These are phyloP conservation scores for Fusarium newnesense DNA, from an alignment of 2,329 filamentous ascomycete genomes.

Conservation along the genomic window DNA sequence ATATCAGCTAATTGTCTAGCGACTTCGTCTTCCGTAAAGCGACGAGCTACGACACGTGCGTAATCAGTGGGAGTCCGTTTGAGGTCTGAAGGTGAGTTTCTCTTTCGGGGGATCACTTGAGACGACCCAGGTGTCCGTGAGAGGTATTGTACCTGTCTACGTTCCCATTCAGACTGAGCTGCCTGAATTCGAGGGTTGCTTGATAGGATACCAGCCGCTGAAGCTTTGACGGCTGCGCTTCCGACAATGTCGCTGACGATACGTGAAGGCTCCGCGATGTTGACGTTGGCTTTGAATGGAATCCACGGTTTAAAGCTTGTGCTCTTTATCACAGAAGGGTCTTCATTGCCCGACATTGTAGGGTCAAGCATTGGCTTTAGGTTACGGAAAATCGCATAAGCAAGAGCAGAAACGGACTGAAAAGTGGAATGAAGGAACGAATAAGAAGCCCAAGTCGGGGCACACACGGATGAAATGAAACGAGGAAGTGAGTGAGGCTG, in stretches of 20 bases:
- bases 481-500: slow-evolving; percentile 4
- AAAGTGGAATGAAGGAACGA: background rate
- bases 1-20: slow-evolving; percentile 17
- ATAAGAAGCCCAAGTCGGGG: background rate
- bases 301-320: slow-evolving; percentile 33
- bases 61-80: slow-evolving; percentile 17
- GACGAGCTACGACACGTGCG: slow-evolving; percentile 7
- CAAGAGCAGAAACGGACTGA: background rate
- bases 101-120: slow-evolving; percentile 14
- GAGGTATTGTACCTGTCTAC: slow-evolving; percentile 9
- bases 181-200: slow-evolving; percentile 41
- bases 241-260: slow-evolving; percentile 41
- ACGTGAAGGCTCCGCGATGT: slow-evolving; percentile 17
- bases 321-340: slow-evolving; percentile 25
- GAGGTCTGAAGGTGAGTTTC: slow-evolving; percentile 3
- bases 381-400: background rate
- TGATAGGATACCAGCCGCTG: slow-evolving; percentile 12
- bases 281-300: slow-evolving; percentile 10
- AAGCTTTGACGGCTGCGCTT: background rate
- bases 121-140: background rate
- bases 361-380: slow-evolving; percentile 9
- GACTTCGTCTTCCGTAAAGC: slow-evolving; percentile 37
- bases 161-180: slow-evolving; percentile 47
- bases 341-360: background rate
- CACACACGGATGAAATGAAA: background rate